These are phyloP conservation scores for Pugionium dolabratum DNA, from an alignment of 345 rosid genomes.

Conservation along the genomic window DNA sequence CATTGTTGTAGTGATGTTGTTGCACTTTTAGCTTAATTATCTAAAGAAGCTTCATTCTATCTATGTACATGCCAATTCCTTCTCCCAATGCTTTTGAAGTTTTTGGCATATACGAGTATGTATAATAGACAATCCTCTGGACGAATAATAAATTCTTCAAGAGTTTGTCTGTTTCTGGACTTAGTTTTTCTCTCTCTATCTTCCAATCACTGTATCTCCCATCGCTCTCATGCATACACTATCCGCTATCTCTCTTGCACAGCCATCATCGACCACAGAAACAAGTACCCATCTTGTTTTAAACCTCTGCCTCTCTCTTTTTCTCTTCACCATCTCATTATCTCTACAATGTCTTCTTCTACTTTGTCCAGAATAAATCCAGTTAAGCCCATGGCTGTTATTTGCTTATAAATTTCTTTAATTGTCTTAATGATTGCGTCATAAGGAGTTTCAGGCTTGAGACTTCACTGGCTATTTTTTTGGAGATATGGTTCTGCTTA, in stretches of 20 bases:
- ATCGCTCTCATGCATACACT: slow-evolving; percentile 44
- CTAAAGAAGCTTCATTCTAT: too few species aligned
- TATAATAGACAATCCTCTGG: slow-evolving; percentile 30
- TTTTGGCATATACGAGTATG: not conserved
- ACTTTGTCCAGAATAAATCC: slow-evolving; percentile 29
- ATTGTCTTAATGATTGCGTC: slow-evolving; percentile 20
- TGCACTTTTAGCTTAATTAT: not conserved
- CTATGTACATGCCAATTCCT: not conserved
- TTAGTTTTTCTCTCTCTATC: slow-evolving; percentile 25
- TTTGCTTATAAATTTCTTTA: slow-evolving; percentile 7
- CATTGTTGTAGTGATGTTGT: not conserved
- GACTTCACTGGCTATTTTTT: slow-evolving; percentile 2
- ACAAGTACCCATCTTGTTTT: slow-evolving; percentile 31
- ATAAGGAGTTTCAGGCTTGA: slow-evolving; percentile 20
- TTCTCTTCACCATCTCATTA: slow-evolving; percentile 26
- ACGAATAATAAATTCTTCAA: slow-evolving; percentile 30
- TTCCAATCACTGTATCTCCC: slow-evolving; percentile 34
- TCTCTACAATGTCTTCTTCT: slow-evolving; percentile 40
- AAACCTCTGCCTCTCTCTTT: slow-evolving; percentile 34
- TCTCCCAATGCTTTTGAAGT: slow-evolving; percentile 13
- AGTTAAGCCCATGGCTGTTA: slow-evolving; percentile 1
- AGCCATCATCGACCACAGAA: slow-evolving; percentile 39
- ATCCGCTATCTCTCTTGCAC: slow-evolving; percentile 40
- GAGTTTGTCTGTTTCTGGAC: slow-evolving; percentile 40
- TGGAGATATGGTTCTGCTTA: slow-evolving; percentile 48